phyloP scores from a whole-genome alignment of 2,329 filamentous ascomycete genomes.

The Calonectria hawksworthii region DNA sequence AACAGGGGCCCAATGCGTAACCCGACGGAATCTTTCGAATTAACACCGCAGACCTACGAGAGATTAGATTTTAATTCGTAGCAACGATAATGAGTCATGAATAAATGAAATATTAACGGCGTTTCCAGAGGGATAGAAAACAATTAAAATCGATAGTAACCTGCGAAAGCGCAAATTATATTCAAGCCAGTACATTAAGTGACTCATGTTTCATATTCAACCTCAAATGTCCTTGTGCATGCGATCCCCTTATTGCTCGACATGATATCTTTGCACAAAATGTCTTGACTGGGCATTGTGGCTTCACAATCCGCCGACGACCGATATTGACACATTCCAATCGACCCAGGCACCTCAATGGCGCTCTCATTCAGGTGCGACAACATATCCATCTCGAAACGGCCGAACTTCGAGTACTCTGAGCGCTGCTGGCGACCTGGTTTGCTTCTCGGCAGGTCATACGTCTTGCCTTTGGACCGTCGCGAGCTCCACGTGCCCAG shows the following conservation, averaged over 20 bases:
- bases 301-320: neutral
- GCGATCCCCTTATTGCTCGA: neutral
- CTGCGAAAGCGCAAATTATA: neutral
- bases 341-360: neutral
- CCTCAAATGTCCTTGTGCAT: neutral
- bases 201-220: neutral
- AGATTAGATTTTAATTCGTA: too few relatives aligned
- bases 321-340: neutral
- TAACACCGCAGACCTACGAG: too few relatives aligned
- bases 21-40: too few relatives aligned
- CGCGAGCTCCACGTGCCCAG: conserved; percentile 35
- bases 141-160: too few relatives aligned
- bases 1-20: too few relatives aligned
- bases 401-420: neutral
- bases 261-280: neutral
- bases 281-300: neutral
- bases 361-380: neutral
- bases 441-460: neutral
- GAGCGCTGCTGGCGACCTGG: neutral
- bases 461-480: neutral
- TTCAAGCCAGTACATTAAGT: neutral
- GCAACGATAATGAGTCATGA: too few relatives aligned
- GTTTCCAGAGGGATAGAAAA: too few relatives aligned
- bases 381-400: neutral
- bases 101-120: too few relatives aligned